Conservation (phyloP, 371 early-diverging fungal species). For the Choanephora cucurbitarum region DNA sequence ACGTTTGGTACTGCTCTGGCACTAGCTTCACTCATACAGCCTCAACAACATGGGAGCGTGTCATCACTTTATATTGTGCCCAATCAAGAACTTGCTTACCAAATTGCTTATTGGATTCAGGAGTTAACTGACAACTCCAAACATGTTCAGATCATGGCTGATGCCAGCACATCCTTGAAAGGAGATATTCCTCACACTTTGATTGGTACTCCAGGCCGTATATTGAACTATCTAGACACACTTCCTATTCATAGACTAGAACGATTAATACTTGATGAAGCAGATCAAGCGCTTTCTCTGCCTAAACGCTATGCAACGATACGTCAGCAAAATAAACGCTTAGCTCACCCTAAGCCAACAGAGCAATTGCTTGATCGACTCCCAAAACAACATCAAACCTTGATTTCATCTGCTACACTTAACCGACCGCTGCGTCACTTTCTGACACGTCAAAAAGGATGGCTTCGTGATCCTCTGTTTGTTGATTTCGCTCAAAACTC, state of each 20-base stretch:
- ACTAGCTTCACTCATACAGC: slow-evolving; percentile 28
- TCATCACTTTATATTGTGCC: slow-evolving; percentile 77
- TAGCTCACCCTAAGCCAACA: slow-evolving; percentile 67
- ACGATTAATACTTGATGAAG: slow-evolving; percentile 75
- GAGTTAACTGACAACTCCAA: slow-evolving; percentile 19
- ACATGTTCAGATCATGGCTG: slow-evolving; percentile 15
- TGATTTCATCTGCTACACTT: slow-evolving; percentile 74
- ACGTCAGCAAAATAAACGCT: slow-evolving; percentile 47
- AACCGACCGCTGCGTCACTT: slow-evolving; percentile 66
- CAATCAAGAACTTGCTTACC: slow-evolving; percentile 87
- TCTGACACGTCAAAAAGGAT: slow-evolving; percentile 48
- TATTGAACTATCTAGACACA: slow-evolving; percentile 44
- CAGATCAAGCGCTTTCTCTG: slow-evolving; percentile 69
- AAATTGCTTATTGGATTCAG: slow-evolving; percentile 62
- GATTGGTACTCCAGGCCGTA: slow-evolving; percentile 69
- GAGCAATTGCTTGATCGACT: slow-evolving; percentile 52
- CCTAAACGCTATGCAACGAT: slow-evolving; percentile 62
- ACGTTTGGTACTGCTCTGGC: slow-evolving; percentile 69
- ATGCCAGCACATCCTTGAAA: slow-evolving; percentile 10
- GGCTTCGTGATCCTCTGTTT: slow-evolving; percentile 60
- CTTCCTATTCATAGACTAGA: slow-evolving; percentile 55
- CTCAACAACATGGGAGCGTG: slow-evolving; percentile 18
- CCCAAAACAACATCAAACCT: slow-evolving; percentile 46
- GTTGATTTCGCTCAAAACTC: slow-evolving; percentile 61
- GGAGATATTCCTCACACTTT: slow-evolving; percentile 41